Conservation (phyloP, 208 protist species). For the Leishmania lainsoni region DNA sequence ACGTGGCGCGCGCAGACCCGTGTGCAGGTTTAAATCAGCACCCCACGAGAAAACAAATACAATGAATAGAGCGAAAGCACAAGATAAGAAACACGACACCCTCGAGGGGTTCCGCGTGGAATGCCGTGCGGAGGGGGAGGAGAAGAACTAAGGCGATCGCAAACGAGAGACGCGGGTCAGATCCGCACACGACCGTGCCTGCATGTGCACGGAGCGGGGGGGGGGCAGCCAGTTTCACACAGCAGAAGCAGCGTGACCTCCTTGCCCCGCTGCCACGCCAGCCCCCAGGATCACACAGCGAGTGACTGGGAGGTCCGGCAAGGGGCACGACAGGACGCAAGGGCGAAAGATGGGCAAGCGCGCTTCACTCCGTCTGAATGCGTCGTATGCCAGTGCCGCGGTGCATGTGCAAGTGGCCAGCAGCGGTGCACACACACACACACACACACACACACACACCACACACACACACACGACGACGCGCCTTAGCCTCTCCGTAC, state of each 20-base stretch:
- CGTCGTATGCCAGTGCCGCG: not conserved
- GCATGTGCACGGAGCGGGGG: not conserved
- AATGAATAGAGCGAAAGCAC: not conserved
- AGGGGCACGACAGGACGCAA: not conserved
- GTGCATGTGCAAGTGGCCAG: not conserved
- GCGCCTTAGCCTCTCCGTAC: no score
- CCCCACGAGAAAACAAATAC: not conserved
- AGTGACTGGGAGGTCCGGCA: not conserved
- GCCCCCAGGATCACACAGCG: not conserved
- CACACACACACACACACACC: no score
- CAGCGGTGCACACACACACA: not conserved
- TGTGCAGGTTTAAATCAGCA: not conserved
- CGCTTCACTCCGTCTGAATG: not conserved
- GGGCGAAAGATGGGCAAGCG: not conserved
- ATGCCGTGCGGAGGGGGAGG: not conserved
- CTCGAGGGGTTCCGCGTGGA: not conserved
- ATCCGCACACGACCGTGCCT: not conserved
- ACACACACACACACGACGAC: not conserved
- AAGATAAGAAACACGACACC: not conserved
- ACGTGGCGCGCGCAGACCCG: no score
- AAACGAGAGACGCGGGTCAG: not conserved
- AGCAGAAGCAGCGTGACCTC: not conserved
- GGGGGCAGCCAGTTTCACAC: not conserved
- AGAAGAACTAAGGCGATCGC: not conserved
- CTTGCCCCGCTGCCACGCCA: not conserved